Conservation (phyloP, 2,329 filamentous ascomycete species). For the Neoascochyta sp. region DNA sequence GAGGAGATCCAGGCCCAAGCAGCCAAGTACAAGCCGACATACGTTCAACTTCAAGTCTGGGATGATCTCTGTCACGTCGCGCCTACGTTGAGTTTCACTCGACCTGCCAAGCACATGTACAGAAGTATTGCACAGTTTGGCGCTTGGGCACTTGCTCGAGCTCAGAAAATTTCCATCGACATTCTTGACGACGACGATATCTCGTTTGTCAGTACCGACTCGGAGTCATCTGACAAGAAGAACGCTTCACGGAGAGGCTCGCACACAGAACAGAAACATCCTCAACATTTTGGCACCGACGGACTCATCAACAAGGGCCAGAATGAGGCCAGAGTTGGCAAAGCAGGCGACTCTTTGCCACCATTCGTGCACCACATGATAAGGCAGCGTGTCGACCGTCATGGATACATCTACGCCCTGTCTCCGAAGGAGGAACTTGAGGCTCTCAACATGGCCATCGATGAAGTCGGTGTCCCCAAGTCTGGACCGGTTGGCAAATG, state of each 20-base stretch:
- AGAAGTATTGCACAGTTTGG: slow-evolving; percentile 88
- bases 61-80: slow-evolving; percentile 91
- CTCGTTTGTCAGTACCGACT: slow-evolving; percentile 66
- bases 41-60: slow-evolving; percentile 94
- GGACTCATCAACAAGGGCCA: slow-evolving; percentile 12
- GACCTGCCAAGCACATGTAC: slow-evolving; percentile 96
- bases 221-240: slow-evolving; percentile 22
- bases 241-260: too few species aligned
- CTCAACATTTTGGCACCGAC: slow-evolving; percentile 16
- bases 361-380: slow-evolving; percentile 85
- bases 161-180: slow-evolving; percentile 75
- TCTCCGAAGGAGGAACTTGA: slow-evolving; percentile 61
- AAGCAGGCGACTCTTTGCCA: slow-evolving; percentile 78
- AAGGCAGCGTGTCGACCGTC: slow-evolving; percentile 75
- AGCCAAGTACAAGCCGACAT: slow-evolving; percentile 73
- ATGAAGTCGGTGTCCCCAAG: slow-evolving; percentile 75
- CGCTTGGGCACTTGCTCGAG: slow-evolving; percentile 81
- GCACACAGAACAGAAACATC: slow-evolving; percentile 13
- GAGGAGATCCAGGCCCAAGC: slow-evolving; percentile 61
- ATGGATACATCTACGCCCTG: slow-evolving; percentile 70
- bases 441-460: slow-evolving; percentile 60
- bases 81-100: slow-evolving; percentile 89
- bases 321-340: slow-evolving; percentile 57
- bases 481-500: slow-evolving; percentile 76
- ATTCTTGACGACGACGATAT: slow-evolving; percentile 75